Conservation (phyloP, 2,329 filamentous ascomycete species). For the Monilinia fructigena region DNA sequence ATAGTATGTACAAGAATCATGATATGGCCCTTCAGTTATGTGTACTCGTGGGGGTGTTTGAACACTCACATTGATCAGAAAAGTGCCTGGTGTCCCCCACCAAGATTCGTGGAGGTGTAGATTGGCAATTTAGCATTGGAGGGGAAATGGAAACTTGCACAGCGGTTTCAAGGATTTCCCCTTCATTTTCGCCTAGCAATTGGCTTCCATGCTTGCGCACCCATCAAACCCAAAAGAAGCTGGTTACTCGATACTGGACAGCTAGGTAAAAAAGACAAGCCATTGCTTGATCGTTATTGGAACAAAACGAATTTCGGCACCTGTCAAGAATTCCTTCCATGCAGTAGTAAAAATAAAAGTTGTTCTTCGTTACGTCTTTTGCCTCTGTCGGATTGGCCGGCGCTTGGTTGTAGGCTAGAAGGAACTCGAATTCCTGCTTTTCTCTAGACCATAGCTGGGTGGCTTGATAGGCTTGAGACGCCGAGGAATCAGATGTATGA, state of each 20-base stretch:
- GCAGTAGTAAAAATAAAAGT: constrained; percentile 6
- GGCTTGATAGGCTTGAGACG: constrained; percentile 6
- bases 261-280: neutral
- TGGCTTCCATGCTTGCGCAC: constrained; percentile 2
- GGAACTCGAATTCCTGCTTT: neutral
- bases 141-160: neutral
- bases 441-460: constrained; percentile 1
- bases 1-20: constrained; percentile 1
- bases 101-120: constrained; percentile 5
- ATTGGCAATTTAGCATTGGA: neutral
- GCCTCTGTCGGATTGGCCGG: constrained; percentile 1
- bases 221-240: constrained; percentile 7
- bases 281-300: neutral
- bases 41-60: neutral
- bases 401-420: constrained; percentile 1
- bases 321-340: constrained; percentile 11
- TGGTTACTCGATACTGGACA: neutral
- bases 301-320: neutral
- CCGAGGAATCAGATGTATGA: neutral
- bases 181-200: constrained; percentile 14
- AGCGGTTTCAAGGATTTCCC: constrained; percentile 13
- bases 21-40: neutral
- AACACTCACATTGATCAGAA: neutral
- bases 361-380: constrained; percentile 11
- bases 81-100: neutral